Evolutionary conservation across 257 asterid species (phyloP).

Genomic region (Cinchona pubescens): DNA sequence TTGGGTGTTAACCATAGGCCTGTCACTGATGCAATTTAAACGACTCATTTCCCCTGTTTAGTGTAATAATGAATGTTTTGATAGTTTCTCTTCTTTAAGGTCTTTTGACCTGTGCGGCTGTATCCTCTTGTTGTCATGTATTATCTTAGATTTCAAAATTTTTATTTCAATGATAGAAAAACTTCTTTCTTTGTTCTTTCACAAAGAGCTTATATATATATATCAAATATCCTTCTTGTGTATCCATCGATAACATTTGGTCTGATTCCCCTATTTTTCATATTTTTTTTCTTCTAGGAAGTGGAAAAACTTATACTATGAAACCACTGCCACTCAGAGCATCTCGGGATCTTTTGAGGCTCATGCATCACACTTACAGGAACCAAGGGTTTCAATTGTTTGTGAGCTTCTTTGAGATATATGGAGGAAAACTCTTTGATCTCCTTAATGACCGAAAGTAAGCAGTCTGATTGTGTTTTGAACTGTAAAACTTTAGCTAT

Average conservation of each 20-base stretch:
- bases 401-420: slow-evolving; percentile 96
- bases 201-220: not conserved
- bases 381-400: slow-evolving; percentile 91
- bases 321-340: slow-evolving; percentile 96
- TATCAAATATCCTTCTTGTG: not conserved
- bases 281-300: slow-evolving; percentile 51
- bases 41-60: not conserved
- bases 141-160: not conserved
- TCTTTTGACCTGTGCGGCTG: not conserved
- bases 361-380: slow-evolving; percentile 86
- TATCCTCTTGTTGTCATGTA: not conserved
- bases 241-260: not conserved
- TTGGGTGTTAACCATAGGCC: not conserved
- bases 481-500: not conserved
- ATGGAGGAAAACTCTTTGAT: slow-evolving; percentile 94
- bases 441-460: slow-evolving; percentile 93
- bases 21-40: too few species aligned
- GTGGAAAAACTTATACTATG: slow-evolving; percentile 98
- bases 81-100: not conserved
- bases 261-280: not conserved
- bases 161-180: not conserved
- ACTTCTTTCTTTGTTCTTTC: not conserved
- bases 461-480: slow-evolving; percentile 23
- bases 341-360: slow-evolving; percentile 86
- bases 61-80: not conserved